phyloP scores from a whole-genome alignment of 192 early-diverging fungal genomes.

The Tieghemiomyces parasiticus region DNA sequence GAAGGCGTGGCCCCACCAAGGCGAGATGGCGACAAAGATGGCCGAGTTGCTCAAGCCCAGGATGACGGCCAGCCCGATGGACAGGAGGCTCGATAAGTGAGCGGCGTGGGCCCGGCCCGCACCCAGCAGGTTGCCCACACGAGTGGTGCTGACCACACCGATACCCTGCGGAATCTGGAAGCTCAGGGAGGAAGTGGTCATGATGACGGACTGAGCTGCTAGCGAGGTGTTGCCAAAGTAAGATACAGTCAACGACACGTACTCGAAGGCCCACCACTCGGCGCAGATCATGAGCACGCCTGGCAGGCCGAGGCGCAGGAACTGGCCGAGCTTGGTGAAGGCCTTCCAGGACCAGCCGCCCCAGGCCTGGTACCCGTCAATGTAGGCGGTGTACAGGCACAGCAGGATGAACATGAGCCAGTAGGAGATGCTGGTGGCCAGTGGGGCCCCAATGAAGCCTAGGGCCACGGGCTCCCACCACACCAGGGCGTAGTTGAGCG shows the following conservation, averaged over 20 bases:
- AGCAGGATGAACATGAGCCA: constrained; percentile 39
- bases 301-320: constrained; percentile 55
- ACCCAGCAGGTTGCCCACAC: constrained; percentile 68
- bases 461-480: constrained; percentile 30
- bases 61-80: constrained; percentile 32
- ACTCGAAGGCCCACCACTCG: constrained; percentile 66
- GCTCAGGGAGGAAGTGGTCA: constrained; percentile 52
- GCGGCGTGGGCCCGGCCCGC: constrained; percentile 33
- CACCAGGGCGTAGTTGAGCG: constrained; percentile 67
- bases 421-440: constrained; percentile 48
- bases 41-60: constrained; percentile 36
- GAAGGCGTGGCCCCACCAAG: constrained; percentile 43
- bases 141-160: constrained; percentile 61
- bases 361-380: constrained; percentile 63
- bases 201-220: constrained; percentile 69
- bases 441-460: constrained; percentile 53
- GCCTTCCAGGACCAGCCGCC: constrained; percentile 70
- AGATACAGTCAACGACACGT: constrained; percentile 58
- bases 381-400: constrained; percentile 32
- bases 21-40: constrained; percentile 30
- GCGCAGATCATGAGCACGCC: constrained; percentile 65
- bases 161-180: constrained; percentile 71
- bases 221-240: constrained; percentile 59
- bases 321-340: constrained; percentile 38
- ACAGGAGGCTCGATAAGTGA: constrained; percentile 28